These are phyloP conservation scores for Colletotrichum spaethianum DNA, from an alignment of 2,329 filamentous ascomycete genomes.

Conservation along the genomic window DNA sequence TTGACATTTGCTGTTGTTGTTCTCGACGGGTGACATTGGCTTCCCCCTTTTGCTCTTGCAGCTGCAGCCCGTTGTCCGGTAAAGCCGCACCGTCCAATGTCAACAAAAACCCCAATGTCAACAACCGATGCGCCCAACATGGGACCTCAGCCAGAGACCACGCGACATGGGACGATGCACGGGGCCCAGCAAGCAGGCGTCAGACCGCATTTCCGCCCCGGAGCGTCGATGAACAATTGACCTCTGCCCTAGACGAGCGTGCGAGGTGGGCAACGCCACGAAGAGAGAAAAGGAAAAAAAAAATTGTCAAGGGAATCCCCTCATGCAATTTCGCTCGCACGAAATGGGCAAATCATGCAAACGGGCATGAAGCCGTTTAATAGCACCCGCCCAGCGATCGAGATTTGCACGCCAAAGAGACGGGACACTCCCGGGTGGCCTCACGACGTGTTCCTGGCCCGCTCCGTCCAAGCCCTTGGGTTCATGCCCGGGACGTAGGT, in stretches of 20 bases:
- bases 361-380: conserved; percentile 32
- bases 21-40: conserved; percentile 15
- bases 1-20: conserved; percentile 3
- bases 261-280: background rate
- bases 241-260: background rate
- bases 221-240: background rate
- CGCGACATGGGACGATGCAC: conserved; percentile 41
- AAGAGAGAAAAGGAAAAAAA: background rate
- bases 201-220: conserved; percentile 29
- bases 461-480: conserved; percentile 21
- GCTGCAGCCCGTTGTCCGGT: conserved; percentile 37
- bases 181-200: conserved; percentile 7
- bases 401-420: conserved; percentile 1
- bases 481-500: background rate
- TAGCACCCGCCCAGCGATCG: background rate
- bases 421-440: conserved; percentile 18
- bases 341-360: conserved; percentile 35
- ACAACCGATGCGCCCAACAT: conserved; percentile 27
- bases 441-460: conserved; percentile 35
- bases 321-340: conserved; percentile 12
- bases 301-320: background rate
- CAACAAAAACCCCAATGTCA: conserved; percentile 35
- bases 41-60: background rate
- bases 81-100: conserved; percentile 25
- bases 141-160: conserved; percentile 5